These are phyloP conservation scores for Colletotrichum godetiae DNA, from an alignment of 2,329 filamentous ascomycete species.

Conservation along the genomic window DNA sequence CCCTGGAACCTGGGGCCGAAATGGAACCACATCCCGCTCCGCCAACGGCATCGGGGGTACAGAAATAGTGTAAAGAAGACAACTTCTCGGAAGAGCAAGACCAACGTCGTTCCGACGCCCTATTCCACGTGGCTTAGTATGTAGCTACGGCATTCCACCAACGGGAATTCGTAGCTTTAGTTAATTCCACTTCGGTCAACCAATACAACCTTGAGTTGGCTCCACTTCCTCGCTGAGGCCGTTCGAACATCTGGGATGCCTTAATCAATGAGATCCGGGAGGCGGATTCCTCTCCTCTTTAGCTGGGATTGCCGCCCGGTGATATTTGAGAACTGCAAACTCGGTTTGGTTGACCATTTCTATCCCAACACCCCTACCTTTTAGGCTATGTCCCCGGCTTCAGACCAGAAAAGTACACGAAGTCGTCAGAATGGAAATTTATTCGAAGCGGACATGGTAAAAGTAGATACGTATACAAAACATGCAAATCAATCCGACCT, in stretches of 20 bases:
- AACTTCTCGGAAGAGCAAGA: neutral
- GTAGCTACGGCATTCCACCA: neutral
- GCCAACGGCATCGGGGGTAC: neutral
- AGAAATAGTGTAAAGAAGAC: neutral
- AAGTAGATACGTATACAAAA: neutral
- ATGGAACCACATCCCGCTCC: neutral
- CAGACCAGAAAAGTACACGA: neutral
- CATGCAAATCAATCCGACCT: neutral
- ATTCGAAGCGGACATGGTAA: neutral
- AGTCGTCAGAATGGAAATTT: neutral
- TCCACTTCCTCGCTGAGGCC: conserved; percentile 24
- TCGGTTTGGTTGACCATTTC: neutral
- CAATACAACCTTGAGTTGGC: neutral
- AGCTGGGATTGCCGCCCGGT: neutral
- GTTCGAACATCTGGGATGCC: neutral
- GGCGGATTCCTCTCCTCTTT: neutral
- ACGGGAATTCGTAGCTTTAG: neutral
- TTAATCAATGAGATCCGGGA: neutral
- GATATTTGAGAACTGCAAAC: neutral
- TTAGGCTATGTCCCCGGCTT: neutral
- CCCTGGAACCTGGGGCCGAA: neutral
- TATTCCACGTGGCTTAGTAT: neutral
- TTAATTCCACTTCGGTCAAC: neutral
- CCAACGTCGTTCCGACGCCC: no score
- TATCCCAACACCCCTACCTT: neutral